A percentile compares a stretch with the other conserved stretches of the same genome.
phyloP scores from a whole-genome alignment of 208 protist genomes.

The Lotmaria passim region DNA sequence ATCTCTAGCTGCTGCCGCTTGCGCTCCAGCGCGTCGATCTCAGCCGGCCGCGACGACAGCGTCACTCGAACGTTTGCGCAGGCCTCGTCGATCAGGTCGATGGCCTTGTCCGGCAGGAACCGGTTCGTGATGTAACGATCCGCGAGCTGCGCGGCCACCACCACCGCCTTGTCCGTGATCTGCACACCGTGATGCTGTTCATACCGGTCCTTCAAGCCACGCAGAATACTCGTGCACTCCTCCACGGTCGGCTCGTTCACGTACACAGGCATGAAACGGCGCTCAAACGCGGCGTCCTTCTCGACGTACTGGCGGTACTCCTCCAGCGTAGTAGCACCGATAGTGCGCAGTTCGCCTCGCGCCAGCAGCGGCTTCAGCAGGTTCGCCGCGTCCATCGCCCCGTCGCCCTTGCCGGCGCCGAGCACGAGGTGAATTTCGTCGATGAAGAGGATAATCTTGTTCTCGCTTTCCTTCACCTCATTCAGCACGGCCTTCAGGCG shows the following conservation, averaged over 20 bases:
- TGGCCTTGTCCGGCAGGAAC: conserved; percentile 99
- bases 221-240: conserved; percentile 98
- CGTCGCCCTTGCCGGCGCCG: conserved; percentile 95
- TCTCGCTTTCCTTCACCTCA: conserved; percentile 96
- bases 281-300: conserved; percentile 98
- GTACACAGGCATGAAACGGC: conserved; percentile 98
- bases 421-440: conserved; percentile 99
- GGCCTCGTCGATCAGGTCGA: conserved; percentile 99
- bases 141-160: conserved; percentile 91
- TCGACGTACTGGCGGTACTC: conserved; percentile 99
- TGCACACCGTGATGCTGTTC: conserved; percentile 93
- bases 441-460: conserved; percentile 99
- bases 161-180: conserved; percentile 92
- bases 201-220: conserved; percentile 95
- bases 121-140: conserved; percentile 97
- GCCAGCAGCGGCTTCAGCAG: conserved; percentile 99
- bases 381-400: conserved; percentile 98
- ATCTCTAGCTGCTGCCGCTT: conserved; percentile 89
- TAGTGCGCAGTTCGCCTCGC: conserved; percentile 95
- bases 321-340: conserved; percentile 98
- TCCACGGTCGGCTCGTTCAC: conserved; percentile 97
- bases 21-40: conserved; percentile 94
- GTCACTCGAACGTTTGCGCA: conserved; percentile 92
- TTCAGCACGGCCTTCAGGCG: conserved; percentile 99
- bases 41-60: conserved; percentile 95